Conservation (phyloP, 2,329 filamentous ascomycete genomes). For the Trichoderma cornu-damae region DNA sequence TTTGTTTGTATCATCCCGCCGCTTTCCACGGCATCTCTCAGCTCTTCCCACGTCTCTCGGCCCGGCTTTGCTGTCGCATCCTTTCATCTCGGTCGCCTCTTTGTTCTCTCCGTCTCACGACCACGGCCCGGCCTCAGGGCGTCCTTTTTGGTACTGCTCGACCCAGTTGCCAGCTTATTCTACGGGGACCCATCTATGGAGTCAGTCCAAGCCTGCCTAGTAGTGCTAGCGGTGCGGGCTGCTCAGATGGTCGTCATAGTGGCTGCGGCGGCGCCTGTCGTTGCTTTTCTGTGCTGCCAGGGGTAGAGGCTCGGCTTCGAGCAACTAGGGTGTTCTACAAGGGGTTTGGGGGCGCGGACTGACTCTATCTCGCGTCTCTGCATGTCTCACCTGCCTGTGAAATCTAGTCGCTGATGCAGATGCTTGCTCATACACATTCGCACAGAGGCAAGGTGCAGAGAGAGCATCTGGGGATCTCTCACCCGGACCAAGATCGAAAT, state of each 20-base stretch:
- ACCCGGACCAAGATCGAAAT: background rate
- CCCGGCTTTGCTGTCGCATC: conserved; percentile 4
- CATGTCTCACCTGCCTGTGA: background rate
- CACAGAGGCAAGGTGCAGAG: background rate
- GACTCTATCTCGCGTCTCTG: background rate
- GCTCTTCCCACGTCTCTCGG: background rate
- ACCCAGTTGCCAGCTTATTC: background rate
- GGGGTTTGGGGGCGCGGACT: background rate
- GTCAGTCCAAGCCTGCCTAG: too few species aligned
- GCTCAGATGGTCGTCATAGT: background rate
- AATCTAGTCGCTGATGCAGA: background rate
- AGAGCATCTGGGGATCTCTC: background rate
- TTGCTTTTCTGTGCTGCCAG: background rate
- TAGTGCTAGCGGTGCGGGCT: background rate
- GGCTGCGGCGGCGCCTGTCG: background rate
- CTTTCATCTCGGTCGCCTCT: conserved; percentile 1
- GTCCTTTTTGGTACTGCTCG: background rate
- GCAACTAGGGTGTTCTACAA: background rate
- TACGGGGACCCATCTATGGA: background rate
- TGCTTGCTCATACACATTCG: background rate
- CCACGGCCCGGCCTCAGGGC: background rate
- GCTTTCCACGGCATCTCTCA: background rate
- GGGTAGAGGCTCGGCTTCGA: background rate
- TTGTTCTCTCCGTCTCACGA: background rate
- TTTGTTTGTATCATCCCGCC: background rate